Evolutionary conservation across 352 stramenopile genomes (phyloP).

Genomic region (Thalassiosira livingstoniorum): DNA sequence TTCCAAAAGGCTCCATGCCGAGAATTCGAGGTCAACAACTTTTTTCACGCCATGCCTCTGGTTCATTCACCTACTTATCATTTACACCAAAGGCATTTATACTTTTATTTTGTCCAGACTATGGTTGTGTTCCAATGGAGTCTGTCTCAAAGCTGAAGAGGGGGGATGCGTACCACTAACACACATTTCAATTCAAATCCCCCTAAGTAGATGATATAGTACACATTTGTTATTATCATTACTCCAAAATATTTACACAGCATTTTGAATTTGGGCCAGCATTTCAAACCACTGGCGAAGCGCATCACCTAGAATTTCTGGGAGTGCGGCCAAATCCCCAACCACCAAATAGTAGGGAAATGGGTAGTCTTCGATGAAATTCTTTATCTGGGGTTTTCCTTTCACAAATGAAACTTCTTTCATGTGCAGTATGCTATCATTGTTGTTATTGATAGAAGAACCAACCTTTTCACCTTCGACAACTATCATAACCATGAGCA

Average conservation of each 20-base stretch:
- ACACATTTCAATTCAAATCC: no score
- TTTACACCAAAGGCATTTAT: no score
- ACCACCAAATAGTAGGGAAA: conserved; percentile 99
- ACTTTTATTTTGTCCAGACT: no score
- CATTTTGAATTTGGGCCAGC: conserved; percentile 76
- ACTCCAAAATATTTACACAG: conserved; percentile 35
- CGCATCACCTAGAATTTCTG: conserved; percentile 98
- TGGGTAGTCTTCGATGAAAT: conserved; percentile 99
- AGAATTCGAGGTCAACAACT: no score
- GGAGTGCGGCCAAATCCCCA: conserved; percentile 93
- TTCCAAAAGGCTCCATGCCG: no score
- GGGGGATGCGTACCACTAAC: no score
- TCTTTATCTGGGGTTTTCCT: conserved; percentile 94
- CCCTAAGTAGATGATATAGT: no score
- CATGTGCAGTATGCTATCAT: conserved; percentile 97
- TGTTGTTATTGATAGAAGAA: conserved; percentile 51
- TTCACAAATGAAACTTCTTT: conserved; percentile 97
- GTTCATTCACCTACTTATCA: no score
- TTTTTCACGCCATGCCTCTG: no score
- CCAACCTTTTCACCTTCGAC: conserved; percentile 88
- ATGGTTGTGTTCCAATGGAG: no score
- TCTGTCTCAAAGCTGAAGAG: no score
- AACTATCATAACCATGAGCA: conserved; percentile 98
- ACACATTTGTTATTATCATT: no score
- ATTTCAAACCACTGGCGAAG: conserved; percentile 99